phyloP scores from a whole-genome alignment of 768 basidiomycete species.

The Heimioporus sp. region DNA sequence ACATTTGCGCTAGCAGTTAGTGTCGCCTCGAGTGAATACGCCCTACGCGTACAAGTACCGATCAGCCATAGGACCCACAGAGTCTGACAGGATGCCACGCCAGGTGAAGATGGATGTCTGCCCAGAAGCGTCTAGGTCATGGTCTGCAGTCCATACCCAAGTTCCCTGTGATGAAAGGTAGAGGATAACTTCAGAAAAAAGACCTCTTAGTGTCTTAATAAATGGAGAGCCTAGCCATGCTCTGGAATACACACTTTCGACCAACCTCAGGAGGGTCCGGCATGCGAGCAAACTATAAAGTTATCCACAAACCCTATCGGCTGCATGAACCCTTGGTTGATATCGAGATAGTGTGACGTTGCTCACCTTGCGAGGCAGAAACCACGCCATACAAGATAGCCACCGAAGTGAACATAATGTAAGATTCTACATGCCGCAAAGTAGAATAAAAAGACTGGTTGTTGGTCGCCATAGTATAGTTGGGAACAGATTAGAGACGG shows the following conservation, averaged over 20 bases:
- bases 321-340: not conserved
- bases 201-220: constrained; percentile 38
- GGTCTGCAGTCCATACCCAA: constrained; percentile 83
- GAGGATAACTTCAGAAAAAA: constrained; percentile 56
- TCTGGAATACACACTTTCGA: constrained; percentile 45
- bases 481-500: too few relatives aligned
- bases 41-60: constrained; percentile 47
- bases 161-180: constrained; percentile 63
- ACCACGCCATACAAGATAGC: constrained; percentile 64
- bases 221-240: not conserved
- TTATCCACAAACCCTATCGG: constrained; percentile 41
- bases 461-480: too few relatives aligned
- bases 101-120: constrained; percentile 57
- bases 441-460: too few relatives aligned
- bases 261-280: constrained; percentile 48
- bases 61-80: constrained; percentile 78
- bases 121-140: constrained; percentile 52
- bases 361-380: constrained; percentile 53
- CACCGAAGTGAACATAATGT: constrained; percentile 59
- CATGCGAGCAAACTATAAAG: constrained; percentile 51
- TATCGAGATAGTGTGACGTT: not conserved
- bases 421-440: constrained; percentile 47
- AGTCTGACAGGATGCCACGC: constrained; percentile 72
- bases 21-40: not conserved
- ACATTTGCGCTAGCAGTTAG: constrained; percentile 13